Conservation (phyloP, 2,329 filamentous ascomycete genomes). For the Fusarium transvaalense region DNA sequence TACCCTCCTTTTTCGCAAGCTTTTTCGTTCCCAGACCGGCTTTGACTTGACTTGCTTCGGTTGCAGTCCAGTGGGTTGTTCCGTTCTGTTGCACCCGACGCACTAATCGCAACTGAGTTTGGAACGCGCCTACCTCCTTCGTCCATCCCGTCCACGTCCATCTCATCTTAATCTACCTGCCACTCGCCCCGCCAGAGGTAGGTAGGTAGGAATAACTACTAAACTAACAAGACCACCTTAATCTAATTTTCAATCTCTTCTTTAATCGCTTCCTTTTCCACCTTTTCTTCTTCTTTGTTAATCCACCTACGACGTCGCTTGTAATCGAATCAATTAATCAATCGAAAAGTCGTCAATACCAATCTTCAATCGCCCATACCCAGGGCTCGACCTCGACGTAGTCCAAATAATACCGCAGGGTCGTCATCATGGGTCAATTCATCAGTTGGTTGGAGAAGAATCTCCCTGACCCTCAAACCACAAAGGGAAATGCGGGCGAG, state of each 20-base stretch:
- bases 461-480: slow-evolving; percentile 39
- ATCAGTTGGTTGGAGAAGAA: slow-evolving; percentile 56
- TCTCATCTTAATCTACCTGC: slow-evolving; percentile 44
- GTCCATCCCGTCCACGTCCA: neutral
- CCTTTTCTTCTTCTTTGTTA: neutral
- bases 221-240: slow-evolving; percentile 2
- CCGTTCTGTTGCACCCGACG: neutral
- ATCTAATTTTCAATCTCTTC: slow-evolving; percentile 22
- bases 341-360: slow-evolving; percentile 1
- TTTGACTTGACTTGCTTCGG: slow-evolving; percentile 1
- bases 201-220: slow-evolving; percentile 6
- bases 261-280: slow-evolving; percentile 15
- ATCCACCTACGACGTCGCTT: slow-evolving; percentile 2
- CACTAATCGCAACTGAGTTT: slow-evolving; percentile 7
- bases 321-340: slow-evolving; percentile 15
- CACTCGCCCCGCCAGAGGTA: slow-evolving; percentile 28
- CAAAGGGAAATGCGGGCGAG: slow-evolving; percentile 41
- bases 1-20: slow-evolving; percentile 6
- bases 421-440: slow-evolving; percentile 54
- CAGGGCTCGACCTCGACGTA: slow-evolving; percentile 14
- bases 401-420: slow-evolving; percentile 23
- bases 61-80: slow-evolving; percentile 3
- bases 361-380: slow-evolving; percentile 3
- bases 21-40: slow-evolving; percentile 19
- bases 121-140: slow-evolving; percentile 30